Evolutionary conservation across 805 yeast species (phyloP).

Genomic region (Candida vartiovaarae): DNA sequence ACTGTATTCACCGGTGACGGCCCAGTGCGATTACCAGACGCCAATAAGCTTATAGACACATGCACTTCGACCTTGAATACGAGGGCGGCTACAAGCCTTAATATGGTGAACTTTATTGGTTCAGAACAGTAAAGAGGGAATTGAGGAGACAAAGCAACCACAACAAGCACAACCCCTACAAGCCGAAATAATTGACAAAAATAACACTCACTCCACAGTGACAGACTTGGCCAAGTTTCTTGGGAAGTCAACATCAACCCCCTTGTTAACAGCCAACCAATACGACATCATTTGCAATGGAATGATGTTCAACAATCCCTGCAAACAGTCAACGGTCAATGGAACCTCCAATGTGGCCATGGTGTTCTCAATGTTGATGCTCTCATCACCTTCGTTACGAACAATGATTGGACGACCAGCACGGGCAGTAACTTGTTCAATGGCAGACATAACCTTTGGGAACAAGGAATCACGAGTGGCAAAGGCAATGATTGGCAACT

Average conservation of each 20-base stretch:
- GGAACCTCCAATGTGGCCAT: constrained; percentile 85
- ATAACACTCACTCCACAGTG: constrained; percentile 68
- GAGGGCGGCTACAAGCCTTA: too few relatives aligned
- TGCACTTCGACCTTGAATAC: too few relatives aligned
- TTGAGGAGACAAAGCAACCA: too few relatives aligned
- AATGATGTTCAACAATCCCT: constrained; percentile 89
- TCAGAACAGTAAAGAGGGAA: too few relatives aligned
- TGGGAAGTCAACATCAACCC: constrained; percentile 97
- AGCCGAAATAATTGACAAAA: too few relatives aligned
- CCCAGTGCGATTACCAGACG: too few relatives aligned
- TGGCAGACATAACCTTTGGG: constrained; percentile 93
- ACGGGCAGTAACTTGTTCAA: constrained; percentile 95
- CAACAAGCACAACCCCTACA: too few relatives aligned
- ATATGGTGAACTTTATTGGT: too few relatives aligned
- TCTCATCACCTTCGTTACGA: constrained; percentile 74
- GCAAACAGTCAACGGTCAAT: constrained; percentile 92
- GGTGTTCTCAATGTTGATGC: constrained; percentile 47
- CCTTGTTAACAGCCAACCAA: constrained; percentile 93
- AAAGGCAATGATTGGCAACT: constrained; percentile 88
- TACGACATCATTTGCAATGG: constrained; percentile 95
- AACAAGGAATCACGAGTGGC: constrained; percentile 95
- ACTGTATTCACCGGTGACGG: too few relatives aligned
- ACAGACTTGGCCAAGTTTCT: constrained; percentile 97
- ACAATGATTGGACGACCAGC: constrained; percentile 94
- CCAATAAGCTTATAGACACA: too few relatives aligned